phyloP scores from a whole-genome alignment of 179 eudicot genomes.

The Silene coronaria region DNA sequence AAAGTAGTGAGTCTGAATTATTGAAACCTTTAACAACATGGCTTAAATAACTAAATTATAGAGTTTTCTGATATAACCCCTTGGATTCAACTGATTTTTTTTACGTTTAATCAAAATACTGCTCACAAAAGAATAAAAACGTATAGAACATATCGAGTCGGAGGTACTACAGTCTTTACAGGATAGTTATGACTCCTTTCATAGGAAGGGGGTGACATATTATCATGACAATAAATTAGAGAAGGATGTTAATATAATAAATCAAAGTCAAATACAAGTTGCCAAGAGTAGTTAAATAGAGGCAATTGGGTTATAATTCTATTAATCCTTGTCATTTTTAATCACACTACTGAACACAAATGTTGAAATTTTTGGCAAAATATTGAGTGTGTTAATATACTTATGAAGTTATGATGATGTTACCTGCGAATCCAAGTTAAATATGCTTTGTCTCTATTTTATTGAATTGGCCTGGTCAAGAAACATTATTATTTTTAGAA shows the following conservation, averaged over 20 bases:
- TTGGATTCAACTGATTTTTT: not conserved
- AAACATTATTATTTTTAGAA: no score
- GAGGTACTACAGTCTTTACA: not conserved
- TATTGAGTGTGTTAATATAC: not conserved
- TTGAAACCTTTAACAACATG: slow-evolving; percentile 21
- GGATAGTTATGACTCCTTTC: not conserved
- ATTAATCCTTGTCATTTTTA: not conserved
- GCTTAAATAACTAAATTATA: not conserved
- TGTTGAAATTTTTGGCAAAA: not conserved
- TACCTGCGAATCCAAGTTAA: no score
- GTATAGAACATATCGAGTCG: not conserved
- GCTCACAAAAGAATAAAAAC: no score
- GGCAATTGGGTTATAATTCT: not conserved
- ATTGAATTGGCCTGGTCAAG: no score
- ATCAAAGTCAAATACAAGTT: not conserved
- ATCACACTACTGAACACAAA: not conserved
- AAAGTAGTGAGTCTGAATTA: slow-evolving; percentile 8
- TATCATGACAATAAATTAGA: not conserved
- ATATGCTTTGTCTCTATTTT: not conserved
- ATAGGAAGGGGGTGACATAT: not conserved
- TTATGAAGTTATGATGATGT: no score
- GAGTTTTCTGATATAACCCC: not conserved
- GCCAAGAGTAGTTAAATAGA: not conserved
- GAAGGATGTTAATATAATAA: not conserved
- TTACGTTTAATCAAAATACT: no score